phyloP scores from a whole-genome alignment of 1,284 basidiomycete species.

The Trametes sp. region DNA sequence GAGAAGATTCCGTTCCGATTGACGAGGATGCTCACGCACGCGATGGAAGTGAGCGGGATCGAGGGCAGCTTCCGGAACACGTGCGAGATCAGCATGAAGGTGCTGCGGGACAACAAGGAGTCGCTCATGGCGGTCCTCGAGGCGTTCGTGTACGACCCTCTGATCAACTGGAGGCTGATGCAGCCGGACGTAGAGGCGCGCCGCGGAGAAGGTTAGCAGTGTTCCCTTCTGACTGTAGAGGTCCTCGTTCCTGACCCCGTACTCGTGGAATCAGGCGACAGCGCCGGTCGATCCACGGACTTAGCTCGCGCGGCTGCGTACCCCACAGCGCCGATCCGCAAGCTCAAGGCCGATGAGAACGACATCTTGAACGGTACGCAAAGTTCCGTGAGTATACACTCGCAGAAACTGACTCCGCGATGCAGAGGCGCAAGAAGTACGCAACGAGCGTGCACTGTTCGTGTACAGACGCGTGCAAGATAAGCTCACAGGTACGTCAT shows the following conservation, averaged over 20 bases:
- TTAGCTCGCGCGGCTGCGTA: slow-evolving; percentile 73
- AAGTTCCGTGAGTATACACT: slow-evolving; percentile 7
- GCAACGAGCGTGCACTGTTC: slow-evolving; percentile 88
- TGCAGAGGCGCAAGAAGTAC: slow-evolving; percentile 81
- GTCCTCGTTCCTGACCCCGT: slow-evolving; percentile 21
- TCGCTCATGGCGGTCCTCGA: slow-evolving; percentile 98
- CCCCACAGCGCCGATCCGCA: slow-evolving; percentile 76
- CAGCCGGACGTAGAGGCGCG: slow-evolving; percentile 74
- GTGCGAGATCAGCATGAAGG: slow-evolving; percentile 97
- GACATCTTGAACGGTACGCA: slow-evolving; percentile 79
- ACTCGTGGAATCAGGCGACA: slow-evolving; percentile 47
- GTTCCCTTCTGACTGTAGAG: not conserved
- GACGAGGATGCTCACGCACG: slow-evolving; percentile 98
- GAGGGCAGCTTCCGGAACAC: slow-evolving; percentile 97
- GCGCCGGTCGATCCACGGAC: slow-evolving; percentile 65
- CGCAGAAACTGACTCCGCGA: slow-evolving; percentile 17
- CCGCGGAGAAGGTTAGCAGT: slow-evolving; percentile 62
- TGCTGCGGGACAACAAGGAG: slow-evolving; percentile 96
- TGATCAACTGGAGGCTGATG: slow-evolving; percentile 89
- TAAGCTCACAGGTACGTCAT: slow-evolving; percentile 83
- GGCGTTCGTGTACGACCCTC: slow-evolving; percentile 91
- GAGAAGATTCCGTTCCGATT: slow-evolving; percentile 99
- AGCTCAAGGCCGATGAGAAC: slow-evolving; percentile 82
- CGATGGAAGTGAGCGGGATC: slow-evolving; percentile 99
- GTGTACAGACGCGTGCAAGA: slow-evolving; percentile 94